Base-by-base conservation (phyloP, 2,329 filamentous ascomycete genomes). In the Nannizziopsis arthrosporioides region DNA sequence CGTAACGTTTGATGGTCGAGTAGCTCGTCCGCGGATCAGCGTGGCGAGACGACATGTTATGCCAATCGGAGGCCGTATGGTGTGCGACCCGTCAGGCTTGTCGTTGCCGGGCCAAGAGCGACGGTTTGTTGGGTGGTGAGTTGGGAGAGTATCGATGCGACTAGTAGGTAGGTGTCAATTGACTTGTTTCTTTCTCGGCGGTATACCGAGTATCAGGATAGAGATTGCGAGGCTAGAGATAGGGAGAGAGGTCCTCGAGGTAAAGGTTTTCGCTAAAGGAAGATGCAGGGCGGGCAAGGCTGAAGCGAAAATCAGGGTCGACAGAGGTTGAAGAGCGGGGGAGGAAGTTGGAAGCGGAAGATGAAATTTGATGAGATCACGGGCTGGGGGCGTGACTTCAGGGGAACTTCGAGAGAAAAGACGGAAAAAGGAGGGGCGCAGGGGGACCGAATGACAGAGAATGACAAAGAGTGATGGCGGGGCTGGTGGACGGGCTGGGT, bases 1-100 rank as follows among this genome's bases (percentile, higher is more conserved):
- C 64, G 67, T 82, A 81, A 57, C 77, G 75, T 59, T 76, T 77
- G 55, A 81, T 73, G 5, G 74, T 77, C 54, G 47, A 45, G 45
- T 49, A 49, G 36, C 27, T 49, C 17, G 47, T 61, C 52, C 62
- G 62, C 22, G 64, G 69, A 46, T 68, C 62, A 32, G 62, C 59
- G 51, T 65, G 62, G 47, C 66, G 63, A 52, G 61, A 59, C 38
- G 22, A 27, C 22, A 52, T 55, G 45, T 70, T 68, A 50, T 71
- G 68, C 59, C 64, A 70, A 44, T 67, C 63, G 19, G 63, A 63
- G 46, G 69, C 66, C 18, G 19, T 39, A 44, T 44, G 40, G 39
- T 63, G 31, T 66, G 34, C 73, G 75, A 40, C 62, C 62, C 39
- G 69, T 58, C 7, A 46, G 36, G 9, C 36, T 46, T 18, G 11